A percentile compares a stretch with the other conserved stretches of the same genome.
phyloP scores from a whole-genome alignment of 345 rosid genomes.

The Acer yangbiense region DNA sequence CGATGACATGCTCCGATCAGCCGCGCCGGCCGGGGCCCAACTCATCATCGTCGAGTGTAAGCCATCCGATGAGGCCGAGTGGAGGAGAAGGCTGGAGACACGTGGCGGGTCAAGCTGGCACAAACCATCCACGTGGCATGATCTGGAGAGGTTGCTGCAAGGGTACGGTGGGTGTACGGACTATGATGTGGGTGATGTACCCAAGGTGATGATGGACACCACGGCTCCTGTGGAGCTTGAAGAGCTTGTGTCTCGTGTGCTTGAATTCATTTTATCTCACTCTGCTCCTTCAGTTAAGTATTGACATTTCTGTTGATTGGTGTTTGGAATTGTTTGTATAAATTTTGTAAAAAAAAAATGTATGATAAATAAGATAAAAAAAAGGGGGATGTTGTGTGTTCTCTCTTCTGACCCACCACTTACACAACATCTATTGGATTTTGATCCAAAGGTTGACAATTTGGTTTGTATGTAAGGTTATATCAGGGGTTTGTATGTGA shows the following conservation, averaged over 20 bases:
- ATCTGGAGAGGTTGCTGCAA: slow-evolving; percentile 50
- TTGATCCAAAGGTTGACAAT: too few relatives aligned
- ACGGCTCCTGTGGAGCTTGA: slow-evolving; percentile 29
- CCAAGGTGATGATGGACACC: slow-evolving; percentile 58
- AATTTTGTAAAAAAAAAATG: too few relatives aligned
- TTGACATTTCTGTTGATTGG: background rate
- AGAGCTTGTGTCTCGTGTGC: slow-evolving; percentile 33
- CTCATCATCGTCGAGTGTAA: slow-evolving; percentile 54
- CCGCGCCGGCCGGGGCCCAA: slow-evolving; percentile 31
- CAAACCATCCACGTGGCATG: slow-evolving; percentile 71
- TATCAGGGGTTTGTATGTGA: too few relatives aligned
- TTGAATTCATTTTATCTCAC: slow-evolving; percentile 36
- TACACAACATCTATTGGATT: too few relatives aligned
- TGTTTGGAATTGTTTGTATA: too few relatives aligned
- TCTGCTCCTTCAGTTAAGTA: background rate
- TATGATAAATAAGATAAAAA: too few relatives aligned
- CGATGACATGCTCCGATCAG: slow-evolving; percentile 42
- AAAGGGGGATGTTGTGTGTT: too few relatives aligned
- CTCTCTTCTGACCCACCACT: too few relatives aligned
- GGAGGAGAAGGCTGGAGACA: slow-evolving; percentile 56
- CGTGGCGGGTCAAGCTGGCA: slow-evolving; percentile 55
- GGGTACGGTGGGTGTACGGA: slow-evolving; percentile 61
- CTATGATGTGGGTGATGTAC: slow-evolving; percentile 53
- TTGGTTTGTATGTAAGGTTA: too few relatives aligned
- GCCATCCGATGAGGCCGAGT: slow-evolving; percentile 49